A percentile compares a stretch with the other conserved stretches of the same genome.
These are phyloP conservation scores for Phyllosticta citriasiana DNA, from an alignment of 2,329 filamentous ascomycete species.

Conservation along the genomic window DNA sequence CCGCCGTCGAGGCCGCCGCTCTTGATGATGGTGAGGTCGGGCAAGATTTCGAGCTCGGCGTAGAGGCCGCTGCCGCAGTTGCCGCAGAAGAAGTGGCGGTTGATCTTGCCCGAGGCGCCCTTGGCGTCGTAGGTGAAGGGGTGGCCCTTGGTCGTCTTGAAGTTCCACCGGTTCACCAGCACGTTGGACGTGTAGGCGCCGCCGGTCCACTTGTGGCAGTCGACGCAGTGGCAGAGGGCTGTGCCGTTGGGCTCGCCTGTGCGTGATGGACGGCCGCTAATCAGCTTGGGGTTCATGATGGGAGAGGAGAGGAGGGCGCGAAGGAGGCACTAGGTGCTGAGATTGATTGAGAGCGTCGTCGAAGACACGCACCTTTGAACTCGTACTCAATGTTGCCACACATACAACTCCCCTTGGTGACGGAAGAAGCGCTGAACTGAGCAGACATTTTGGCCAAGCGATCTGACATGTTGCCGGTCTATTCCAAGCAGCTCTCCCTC, in stretches of 20 bases:
- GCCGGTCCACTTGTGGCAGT: constrained; percentile 47
- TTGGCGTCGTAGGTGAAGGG: constrained; percentile 39
- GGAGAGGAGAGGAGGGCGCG: background rate
- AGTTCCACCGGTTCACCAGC: constrained; percentile 37
- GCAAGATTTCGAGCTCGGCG: constrained; percentile 40
- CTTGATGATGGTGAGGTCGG: constrained; percentile 41
- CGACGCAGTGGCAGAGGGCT: constrained; percentile 44
- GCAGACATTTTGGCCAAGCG: background rate
- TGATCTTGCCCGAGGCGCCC: constrained; percentile 44
- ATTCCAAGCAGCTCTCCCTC: background rate
- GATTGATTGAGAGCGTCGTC: too few relatives aligned
- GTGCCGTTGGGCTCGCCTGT: constrained; percentile 33
- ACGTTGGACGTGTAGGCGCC: constrained; percentile 47
- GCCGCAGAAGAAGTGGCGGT: constrained; percentile 47
- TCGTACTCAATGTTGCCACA: constrained; percentile 19
- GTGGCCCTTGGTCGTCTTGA: constrained; percentile 41
- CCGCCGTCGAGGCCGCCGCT: constrained; percentile 43
- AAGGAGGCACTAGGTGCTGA: too few relatives aligned
- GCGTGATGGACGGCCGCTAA: background rate
- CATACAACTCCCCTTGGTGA: constrained; percentile 22
- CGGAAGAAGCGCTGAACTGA: constrained; percentile 8
- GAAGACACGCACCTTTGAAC: constrained; percentile 17
- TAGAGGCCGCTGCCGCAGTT: constrained; percentile 36
- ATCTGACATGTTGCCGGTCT: background rate
- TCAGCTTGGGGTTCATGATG: background rate